Evolutionary conservation across 2,329 filamentous ascomycete genomes (phyloP).

Genomic region (Dryadomyces quercivorus): DNA sequence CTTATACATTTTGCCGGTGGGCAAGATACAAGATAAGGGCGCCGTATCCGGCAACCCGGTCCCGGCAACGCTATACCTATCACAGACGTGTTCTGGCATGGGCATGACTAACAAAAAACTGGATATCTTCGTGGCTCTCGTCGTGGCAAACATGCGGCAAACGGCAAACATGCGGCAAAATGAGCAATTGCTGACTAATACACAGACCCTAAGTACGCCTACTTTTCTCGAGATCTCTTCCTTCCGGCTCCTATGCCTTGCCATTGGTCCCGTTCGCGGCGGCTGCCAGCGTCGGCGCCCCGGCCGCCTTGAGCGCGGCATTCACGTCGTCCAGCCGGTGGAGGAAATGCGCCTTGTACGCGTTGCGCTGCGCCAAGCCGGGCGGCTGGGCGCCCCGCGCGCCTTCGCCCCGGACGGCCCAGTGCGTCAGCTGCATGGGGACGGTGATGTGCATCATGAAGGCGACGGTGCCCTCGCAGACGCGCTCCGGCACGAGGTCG

Average conservation of each 20-base stretch:
- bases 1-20: neutral
- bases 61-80: neutral
- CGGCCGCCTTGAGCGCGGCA: slow-evolving; percentile 18
- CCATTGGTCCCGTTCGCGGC: neutral
- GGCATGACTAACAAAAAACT: neutral
- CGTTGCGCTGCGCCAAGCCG: neutral
- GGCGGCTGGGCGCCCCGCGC: neutral
- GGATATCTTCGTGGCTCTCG: neutral
- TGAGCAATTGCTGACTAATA: too few species aligned
- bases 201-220: too few species aligned
- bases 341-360: slow-evolving; percentile 4
- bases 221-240: too few species aligned
- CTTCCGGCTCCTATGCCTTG: neutral
- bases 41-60: neutral
- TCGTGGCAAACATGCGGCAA: too few species aligned
- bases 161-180: too few species aligned
- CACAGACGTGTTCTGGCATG: too few species aligned
- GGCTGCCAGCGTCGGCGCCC: neutral
- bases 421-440: slow-evolving; percentile 3
- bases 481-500: slow-evolving; percentile 4
- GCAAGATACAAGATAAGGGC: neutral
- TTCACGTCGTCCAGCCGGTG: slow-evolving; percentile 5
- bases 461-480: slow-evolving; percentile 5
- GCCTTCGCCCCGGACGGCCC: neutral
- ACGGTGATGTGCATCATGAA: slow-evolving; percentile 12